Conservation (phyloP, 768 basidiomycete genomes). For the Infundibulicybe gibba region DNA sequence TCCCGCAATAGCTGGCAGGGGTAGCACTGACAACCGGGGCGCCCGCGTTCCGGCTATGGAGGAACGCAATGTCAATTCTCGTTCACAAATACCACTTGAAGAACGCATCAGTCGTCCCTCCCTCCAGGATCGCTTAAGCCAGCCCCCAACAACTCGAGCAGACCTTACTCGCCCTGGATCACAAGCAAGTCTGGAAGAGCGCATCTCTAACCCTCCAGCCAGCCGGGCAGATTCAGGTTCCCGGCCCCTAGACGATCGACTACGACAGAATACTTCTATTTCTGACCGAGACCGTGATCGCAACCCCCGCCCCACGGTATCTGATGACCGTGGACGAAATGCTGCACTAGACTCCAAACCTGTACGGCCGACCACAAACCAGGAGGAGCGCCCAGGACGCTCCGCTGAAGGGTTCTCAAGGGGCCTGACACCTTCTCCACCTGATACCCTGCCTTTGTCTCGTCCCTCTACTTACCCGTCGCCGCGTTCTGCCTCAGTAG, state of each 20-base stretch:
- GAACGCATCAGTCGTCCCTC: slow-evolving; percentile 31
- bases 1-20: slow-evolving; percentile 12
- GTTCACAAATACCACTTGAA: slow-evolving; percentile 24
- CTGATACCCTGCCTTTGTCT: not conserved
- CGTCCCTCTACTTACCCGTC: slow-evolving; percentile 13
- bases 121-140: slow-evolving; percentile 34
- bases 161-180: slow-evolving; percentile 13
- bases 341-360: slow-evolving; percentile 8
- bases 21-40: slow-evolving; percentile 8
- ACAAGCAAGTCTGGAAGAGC: slow-evolving; percentile 36
- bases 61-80: slow-evolving; percentile 12
- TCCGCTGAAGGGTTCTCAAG: slow-evolving; percentile 11
- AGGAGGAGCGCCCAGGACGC: slow-evolving; percentile 17
- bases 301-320: slow-evolving; percentile 9
- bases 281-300: slow-evolving; percentile 12
- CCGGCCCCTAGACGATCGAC: slow-evolving; percentile 11
- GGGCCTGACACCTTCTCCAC: slow-evolving; percentile 6
- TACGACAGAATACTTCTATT: slow-evolving; percentile 10
- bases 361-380: slow-evolving; percentile 8
- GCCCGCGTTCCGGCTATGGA: slow-evolving; percentile 8
- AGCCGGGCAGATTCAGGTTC: slow-evolving; percentile 12
- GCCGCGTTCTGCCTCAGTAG: slow-evolving; percentile 16
- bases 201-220: slow-evolving; percentile 29
- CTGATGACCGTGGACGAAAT: slow-evolving; percentile 12
- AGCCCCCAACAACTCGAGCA: slow-evolving; percentile 16